Percentiles rank a stretch among this genome's conserved stretches.
phyloP scores from a whole-genome alignment of 352 stramenopile species.

The Globisporangium apiculatum region DNA sequence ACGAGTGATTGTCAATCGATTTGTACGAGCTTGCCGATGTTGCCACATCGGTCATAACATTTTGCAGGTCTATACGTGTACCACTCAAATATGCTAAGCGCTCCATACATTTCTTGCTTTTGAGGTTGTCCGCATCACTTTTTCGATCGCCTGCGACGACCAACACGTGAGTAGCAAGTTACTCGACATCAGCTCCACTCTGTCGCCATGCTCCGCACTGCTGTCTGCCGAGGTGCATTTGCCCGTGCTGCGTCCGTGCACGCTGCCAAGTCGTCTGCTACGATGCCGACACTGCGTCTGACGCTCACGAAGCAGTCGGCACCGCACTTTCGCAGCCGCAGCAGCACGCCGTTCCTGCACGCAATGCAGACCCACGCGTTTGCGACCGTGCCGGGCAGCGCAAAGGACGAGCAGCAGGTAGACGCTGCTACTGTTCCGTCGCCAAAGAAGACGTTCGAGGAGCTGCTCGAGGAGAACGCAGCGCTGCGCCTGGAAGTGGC shows the following conservation, averaged over 20 bases:
- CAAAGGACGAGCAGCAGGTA: slow-evolving; percentile 23
- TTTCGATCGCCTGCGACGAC: too few relatives aligned
- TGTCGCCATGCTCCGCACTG: slow-evolving; percentile 10
- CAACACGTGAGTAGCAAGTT: too few relatives aligned
- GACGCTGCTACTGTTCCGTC: neutral
- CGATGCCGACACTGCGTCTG: slow-evolving; percentile 14
- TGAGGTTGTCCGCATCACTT: too few relatives aligned
- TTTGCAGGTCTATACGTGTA: too few relatives aligned
- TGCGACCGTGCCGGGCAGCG: slow-evolving; percentile 26
- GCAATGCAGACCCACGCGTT: slow-evolving; percentile 42
- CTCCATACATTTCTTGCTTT: too few relatives aligned
- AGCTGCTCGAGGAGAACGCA: slow-evolving; percentile 71
- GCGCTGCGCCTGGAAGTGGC: slow-evolving; percentile 65
- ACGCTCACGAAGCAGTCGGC: slow-evolving; percentile 1
- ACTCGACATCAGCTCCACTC: neutral
- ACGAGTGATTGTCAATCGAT: too few relatives aligned
- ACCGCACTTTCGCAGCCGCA: neutral
- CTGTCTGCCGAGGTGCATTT: slow-evolving; percentile 8
- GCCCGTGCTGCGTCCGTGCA: slow-evolving; percentile 5
- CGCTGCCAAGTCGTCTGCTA: neutral
- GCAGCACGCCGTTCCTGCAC: slow-evolving; percentile 12
- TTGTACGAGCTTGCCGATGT: too few relatives aligned
- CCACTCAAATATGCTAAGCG: too few relatives aligned
- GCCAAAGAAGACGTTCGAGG: slow-evolving; percentile 49
- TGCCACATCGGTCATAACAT: too few relatives aligned